Conservation (phyloP, 768 basidiomycete genomes). For the Pulveroboletus sp. region DNA sequence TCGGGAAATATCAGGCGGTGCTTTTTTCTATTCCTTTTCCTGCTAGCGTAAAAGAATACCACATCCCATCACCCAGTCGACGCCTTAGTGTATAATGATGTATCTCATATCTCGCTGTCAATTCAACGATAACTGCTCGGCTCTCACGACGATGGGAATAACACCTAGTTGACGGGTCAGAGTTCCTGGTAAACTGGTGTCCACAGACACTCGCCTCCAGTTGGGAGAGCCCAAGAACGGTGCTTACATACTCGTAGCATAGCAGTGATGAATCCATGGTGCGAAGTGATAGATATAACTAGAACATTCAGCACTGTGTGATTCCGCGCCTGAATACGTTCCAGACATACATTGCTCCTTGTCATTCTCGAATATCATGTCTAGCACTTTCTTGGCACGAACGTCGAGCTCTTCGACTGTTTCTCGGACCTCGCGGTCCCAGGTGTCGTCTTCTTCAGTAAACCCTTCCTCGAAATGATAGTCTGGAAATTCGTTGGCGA, state of each 20-base stretch:
- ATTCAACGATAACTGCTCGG: slow-evolving; percentile 8
- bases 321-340: background rate
- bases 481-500: slow-evolving; percentile 43
- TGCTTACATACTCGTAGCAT: slow-evolving; percentile 49
- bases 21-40: background rate
- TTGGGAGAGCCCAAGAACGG: slow-evolving; percentile 45
- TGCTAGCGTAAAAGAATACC: background rate
- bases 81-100: background rate
- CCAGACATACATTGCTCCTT: slow-evolving; percentile 43
- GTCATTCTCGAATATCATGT: slow-evolving; percentile 49
- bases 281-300: slow-evolving; percentile 69
- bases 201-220: slow-evolving; percentile 50
- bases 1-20: background rate
- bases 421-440: slow-evolving; percentile 55
- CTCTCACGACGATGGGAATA: slow-evolving; percentile 23
- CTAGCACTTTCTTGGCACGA: slow-evolving; percentile 51
- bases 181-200: background rate
- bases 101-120: background rate
- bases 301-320: background rate
- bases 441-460: slow-evolving; percentile 59
- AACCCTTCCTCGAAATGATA: slow-evolving; percentile 57
- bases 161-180: slow-evolving; percentile 21
- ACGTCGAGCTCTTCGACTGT: slow-evolving; percentile 39
- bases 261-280: slow-evolving; percentile 58
- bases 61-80: background rate